Conservation (phyloP, 176 grass and related monocot genomes). For the Oryza meridionalis region DNA sequence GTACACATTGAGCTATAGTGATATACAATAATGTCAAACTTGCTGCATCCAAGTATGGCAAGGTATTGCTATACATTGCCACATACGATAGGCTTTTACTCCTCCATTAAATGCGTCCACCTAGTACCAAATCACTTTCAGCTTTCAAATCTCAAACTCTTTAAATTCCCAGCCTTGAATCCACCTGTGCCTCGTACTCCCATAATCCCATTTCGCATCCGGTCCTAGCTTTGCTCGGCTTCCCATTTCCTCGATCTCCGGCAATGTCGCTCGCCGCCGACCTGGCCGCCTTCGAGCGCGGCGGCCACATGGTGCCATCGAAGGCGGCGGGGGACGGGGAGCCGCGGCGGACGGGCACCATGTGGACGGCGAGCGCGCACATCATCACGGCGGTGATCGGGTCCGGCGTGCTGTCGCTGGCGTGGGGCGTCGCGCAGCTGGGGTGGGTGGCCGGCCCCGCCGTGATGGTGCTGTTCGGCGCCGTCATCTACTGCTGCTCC, state of each 20-base stretch:
- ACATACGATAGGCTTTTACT: not conserved
- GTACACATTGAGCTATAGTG: no score
- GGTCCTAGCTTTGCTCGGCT: not conserved
- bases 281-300: not conserved
- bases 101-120: not conserved
- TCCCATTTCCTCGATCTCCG: no score
- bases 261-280: slow-evolving; percentile 9
- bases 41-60: not conserved
- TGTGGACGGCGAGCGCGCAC: slow-evolving; percentile 94
- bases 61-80: not conserved
- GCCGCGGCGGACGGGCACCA: slow-evolving; percentile 57
- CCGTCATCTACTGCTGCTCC: slow-evolving; percentile 79
- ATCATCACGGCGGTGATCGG: slow-evolving; percentile 94
- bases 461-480: slow-evolving; percentile 70
- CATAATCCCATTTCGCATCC: not conserved
- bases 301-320: not conserved
- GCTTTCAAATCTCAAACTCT: not conserved
- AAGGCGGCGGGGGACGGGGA: slow-evolving; percentile 31
- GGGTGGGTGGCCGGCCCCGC: slow-evolving; percentile 79
- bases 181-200: not conserved
- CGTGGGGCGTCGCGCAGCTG: slow-evolving; percentile 84
- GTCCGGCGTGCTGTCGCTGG: slow-evolving; percentile 87
- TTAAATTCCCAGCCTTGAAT: not conserved
- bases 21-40: no score
- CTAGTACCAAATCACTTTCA: not conserved